These are phyloP conservation scores for Saturnispora serradocipensis DNA, from an alignment of 805 yeast genomes.

Conservation along the genomic window DNA sequence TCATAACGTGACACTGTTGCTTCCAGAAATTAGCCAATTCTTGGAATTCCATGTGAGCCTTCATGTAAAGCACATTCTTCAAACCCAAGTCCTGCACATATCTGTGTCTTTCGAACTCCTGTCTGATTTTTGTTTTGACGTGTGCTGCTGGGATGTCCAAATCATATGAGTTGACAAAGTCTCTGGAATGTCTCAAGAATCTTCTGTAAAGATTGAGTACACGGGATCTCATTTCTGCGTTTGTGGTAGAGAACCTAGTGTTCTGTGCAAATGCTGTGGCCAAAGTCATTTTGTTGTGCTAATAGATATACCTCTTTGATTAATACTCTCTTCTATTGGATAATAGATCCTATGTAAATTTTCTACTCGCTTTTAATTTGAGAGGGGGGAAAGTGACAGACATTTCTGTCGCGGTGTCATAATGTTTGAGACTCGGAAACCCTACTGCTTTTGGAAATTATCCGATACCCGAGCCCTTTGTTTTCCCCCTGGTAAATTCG, in stretches of 20 bases:
- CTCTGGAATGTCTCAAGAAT: slow-evolving; percentile 50
- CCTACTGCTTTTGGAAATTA: not conserved
- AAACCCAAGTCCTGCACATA: slow-evolving; percentile 59
- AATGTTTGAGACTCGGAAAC: not conserved
- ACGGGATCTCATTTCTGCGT: slow-evolving; percentile 51
- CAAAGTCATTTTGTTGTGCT: slow-evolving; percentile 36
- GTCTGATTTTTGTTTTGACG: slow-evolving; percentile 77
- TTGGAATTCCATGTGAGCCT: slow-evolving; percentile 88
- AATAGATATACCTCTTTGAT: not conserved
- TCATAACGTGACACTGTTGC: slow-evolving; percentile 76
- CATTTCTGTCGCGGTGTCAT: not conserved
- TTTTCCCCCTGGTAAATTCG: not conserved
- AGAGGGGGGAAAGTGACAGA: not conserved
- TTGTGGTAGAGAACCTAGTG: slow-evolving; percentile 54
- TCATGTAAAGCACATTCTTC: slow-evolving; percentile 60
- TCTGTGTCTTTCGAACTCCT: slow-evolving; percentile 80
- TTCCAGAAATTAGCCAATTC: slow-evolving; percentile 86
- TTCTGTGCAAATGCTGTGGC: slow-evolving; percentile 83
- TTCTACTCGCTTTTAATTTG: not conserved
- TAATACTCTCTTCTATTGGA: not conserved
- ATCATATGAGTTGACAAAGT: slow-evolving; percentile 52
- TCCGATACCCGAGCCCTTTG: not conserved
- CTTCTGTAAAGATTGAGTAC: slow-evolving; percentile 66
- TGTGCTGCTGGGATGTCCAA: slow-evolving; percentile 70
- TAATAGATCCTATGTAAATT: not conserved